A percentile compares a stretch with the other conserved stretches of the same genome.
Evolutionary conservation across 2,329 filamentous ascomycete species (phyloP).

Genomic region (Pezicula carpinea): DNA sequence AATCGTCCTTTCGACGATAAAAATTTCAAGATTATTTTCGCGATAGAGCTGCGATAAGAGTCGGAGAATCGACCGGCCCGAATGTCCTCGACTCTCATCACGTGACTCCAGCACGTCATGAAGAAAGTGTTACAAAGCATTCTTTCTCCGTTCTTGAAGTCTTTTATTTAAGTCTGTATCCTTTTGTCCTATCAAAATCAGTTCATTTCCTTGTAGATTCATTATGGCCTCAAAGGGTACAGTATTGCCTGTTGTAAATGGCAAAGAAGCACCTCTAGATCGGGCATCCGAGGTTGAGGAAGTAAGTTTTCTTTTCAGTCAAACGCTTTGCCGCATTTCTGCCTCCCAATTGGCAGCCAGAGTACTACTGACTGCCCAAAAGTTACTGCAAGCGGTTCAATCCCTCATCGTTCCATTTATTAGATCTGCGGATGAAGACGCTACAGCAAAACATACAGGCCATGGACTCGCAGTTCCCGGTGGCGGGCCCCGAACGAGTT

Average conservation of each 20-base stretch:
- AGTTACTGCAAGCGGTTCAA: conserved; percentile 67
- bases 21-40: too few relatives aligned
- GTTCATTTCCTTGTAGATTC: not conserved
- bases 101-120: too few relatives aligned
- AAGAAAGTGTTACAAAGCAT: not conserved
- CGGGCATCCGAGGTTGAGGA: conserved; percentile 42
- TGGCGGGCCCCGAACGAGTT: conserved; percentile 44
- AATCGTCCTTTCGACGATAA: too few relatives aligned
- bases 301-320: conserved; percentile 30
- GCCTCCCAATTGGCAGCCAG: not conserved
- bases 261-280: conserved; percentile 16
- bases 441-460: conserved; percentile 48
- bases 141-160: conserved; percentile 1
- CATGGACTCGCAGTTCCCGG: conserved; percentile 37
- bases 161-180: conserved; percentile 2
- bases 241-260: conserved; percentile 10
- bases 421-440: conserved; percentile 60
- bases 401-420: conserved; percentile 68
- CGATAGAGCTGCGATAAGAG: too few relatives aligned
- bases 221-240: conserved; percentile 17
- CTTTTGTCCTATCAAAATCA: not conserved
- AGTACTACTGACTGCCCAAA: conserved; percentile 12
- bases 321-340: not conserved
- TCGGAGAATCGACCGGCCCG: too few relatives aligned
- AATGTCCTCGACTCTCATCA: too few relatives aligned